Base-by-base conservation (phyloP, 257 asterid species). In the Dorcoceras hygrometricum region DNA sequence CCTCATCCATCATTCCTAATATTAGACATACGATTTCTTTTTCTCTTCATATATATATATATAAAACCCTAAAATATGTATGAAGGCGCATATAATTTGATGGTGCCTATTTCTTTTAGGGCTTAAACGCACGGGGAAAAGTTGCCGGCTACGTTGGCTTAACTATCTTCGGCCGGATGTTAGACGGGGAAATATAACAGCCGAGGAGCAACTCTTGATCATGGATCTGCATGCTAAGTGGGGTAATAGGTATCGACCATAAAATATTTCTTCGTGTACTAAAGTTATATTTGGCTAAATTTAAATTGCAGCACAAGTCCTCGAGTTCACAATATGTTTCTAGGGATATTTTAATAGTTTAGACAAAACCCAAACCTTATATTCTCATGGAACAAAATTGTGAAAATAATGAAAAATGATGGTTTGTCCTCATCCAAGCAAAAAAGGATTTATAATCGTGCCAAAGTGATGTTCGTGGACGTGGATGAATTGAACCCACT, bases 141-240 rank as follows among this genome's bases (percentile, higher is more conserved):
- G 98, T 56, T 90, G 98, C 66, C 87, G 98, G 16, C 88, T 93
- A 55, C 84, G 98, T 70, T 93, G 98, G 98, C 83, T 93, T 6
- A 93, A 93, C 73, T 93, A 93, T 48, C 98, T 93, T 71, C 83
- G 98, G 27, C 98, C 98, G 1, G 98, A 93, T 6, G 97, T 93
- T 0, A 69, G 97, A 76, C 72, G 98, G 23, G 98, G 98, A 1
- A 93, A 93, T 71, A 93, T 93, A 34, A 86, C 98, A 31, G 82
- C 96, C 28, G 98, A 93, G 65, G 98, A 93, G 70, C 97, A 90
- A 46, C 88, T 90, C 5, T 62, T 93, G 80, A 93, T 93, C 65
- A 87, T 93, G 97, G 98, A 93, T 69, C 78, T 93, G 67, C 97
- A 93, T 85, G 94, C 97, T 39, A 93, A 93, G 82, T 93, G 95